Percentiles rank a stretch among this genome's conserved stretches.
phyloP scores from a whole-genome alignment of 1,284 basidiomycete species.

The Athelia sp. region DNA sequence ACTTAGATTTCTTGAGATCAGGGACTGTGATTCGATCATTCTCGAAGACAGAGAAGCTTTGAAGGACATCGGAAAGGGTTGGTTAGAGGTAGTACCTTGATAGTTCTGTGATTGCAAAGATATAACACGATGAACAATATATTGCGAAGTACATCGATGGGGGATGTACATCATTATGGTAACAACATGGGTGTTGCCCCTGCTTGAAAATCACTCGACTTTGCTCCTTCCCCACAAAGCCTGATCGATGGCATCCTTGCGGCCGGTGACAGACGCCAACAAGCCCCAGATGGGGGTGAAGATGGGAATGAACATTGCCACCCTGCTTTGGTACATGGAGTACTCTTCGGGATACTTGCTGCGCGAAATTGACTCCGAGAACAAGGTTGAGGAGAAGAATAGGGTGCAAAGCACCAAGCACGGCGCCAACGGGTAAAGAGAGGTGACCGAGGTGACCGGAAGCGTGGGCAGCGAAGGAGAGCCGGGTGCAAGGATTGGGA shows the following conservation, averaged over 20 bases:
- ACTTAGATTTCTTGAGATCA: too few species aligned
- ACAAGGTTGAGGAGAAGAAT: constrained; percentile 63
- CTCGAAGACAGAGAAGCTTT: too few species aligned
- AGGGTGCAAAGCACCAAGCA: constrained; percentile 57
- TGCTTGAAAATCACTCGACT: too few species aligned
- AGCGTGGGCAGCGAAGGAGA: constrained; percentile 28
- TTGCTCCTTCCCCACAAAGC: background rate
- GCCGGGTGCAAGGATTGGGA: constrained; percentile 53
- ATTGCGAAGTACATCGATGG: too few species aligned
- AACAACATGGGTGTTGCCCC: too few species aligned
- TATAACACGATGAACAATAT: too few species aligned
- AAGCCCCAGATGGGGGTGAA: constrained; percentile 1
- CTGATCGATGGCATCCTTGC: background rate
- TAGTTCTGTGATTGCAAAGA: too few species aligned
- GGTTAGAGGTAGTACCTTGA: too few species aligned
- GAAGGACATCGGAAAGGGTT: too few species aligned
- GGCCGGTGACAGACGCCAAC: background rate
- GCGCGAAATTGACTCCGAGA: constrained; percentile 77
- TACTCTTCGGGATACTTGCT: constrained; percentile 77
- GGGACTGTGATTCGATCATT: too few species aligned
- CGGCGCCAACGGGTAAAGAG: constrained; percentile 43
- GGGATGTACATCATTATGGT: too few species aligned
- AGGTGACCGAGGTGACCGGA: constrained; percentile 17
- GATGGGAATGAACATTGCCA: constrained; percentile 71
- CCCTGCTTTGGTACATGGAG: constrained; percentile 66